Evolutionary conservation across 129 eudicot species (phyloP).

Genomic region (Deinandra increscens): DNA sequence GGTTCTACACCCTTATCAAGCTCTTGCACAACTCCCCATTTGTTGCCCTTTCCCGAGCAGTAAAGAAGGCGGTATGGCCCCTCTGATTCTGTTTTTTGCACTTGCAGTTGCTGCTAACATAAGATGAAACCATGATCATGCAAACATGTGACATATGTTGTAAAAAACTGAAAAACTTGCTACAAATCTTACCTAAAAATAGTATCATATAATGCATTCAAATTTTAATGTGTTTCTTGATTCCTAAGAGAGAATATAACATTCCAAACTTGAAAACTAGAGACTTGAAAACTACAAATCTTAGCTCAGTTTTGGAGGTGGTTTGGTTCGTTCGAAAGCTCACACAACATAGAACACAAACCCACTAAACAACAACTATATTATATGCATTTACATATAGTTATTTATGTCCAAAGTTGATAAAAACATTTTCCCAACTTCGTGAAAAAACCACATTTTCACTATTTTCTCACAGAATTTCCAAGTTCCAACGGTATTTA

Average conservation of each 20-base stretch:
- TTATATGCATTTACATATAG: too few species aligned
- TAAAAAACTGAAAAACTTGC: background rate
- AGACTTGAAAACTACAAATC: background rate
- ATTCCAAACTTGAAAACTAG: background rate
- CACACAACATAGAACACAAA: too few species aligned
- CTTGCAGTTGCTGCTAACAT: constrained; percentile 25
- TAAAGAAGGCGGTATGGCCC: constrained; percentile 58
- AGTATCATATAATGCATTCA: background rate
- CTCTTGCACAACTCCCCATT: constrained; percentile 64
- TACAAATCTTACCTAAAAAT: background rate
- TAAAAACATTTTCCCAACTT: too few species aligned
- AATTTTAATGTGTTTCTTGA: background rate
- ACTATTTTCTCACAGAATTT: too few species aligned
- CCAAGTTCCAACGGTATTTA: too few species aligned
- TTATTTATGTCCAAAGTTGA: too few species aligned
- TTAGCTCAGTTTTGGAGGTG: too few species aligned
- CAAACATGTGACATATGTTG: too few species aligned
- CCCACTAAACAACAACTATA: too few species aligned
- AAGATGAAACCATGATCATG: constrained; percentile 1
- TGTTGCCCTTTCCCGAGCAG: constrained; percentile 69
- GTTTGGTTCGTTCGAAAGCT: too few species aligned
- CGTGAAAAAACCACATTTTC: too few species aligned
- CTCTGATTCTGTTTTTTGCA: constrained; percentile 41
- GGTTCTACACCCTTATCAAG: constrained; percentile 61
- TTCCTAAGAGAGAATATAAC: background rate